Percentiles rank a stretch among this genome's conserved stretches.
Evolutionary conservation across 805 yeast genomes (phyloP).

Genomic region (Nakazawaea wickerhamii): DNA sequence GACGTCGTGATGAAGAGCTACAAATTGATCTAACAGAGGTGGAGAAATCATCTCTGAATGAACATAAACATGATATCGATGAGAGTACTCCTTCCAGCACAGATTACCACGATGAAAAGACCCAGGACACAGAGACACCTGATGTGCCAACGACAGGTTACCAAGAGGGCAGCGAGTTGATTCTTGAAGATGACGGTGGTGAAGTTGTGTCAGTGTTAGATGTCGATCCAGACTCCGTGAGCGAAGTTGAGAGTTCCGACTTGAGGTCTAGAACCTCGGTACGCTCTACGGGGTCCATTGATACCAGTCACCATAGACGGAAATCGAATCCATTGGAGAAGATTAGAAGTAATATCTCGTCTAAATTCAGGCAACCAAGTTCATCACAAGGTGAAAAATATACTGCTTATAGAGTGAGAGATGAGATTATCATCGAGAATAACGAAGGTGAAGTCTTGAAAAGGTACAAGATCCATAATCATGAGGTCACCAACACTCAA

Average conservation of each 20-base stretch:
- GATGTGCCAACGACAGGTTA: slow-evolving; percentile 39
- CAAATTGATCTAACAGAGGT: slow-evolving; percentile 13
- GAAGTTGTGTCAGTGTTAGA: slow-evolving; percentile 62
- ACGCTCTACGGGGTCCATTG: not conserved
- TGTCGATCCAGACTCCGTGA: slow-evolving; percentile 10
- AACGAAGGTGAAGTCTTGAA: slow-evolving; percentile 89
- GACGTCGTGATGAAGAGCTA: slow-evolving; percentile 12
- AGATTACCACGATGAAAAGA: slow-evolving; percentile 2
- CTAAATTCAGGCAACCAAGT: not conserved
- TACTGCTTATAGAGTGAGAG: slow-evolving; percentile 76
- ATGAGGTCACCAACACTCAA: slow-evolving; percentile 19
- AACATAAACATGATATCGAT: not conserved
- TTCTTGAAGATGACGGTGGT: slow-evolving; percentile 81
- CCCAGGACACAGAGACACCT: not conserved
- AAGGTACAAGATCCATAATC: slow-evolving; percentile 69
- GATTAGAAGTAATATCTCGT: slow-evolving; percentile 5
- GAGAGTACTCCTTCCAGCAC: slow-evolving; percentile 2
- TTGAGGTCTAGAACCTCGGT: no score
- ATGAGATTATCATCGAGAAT: slow-evolving; percentile 77
- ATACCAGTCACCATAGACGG: slow-evolving; percentile 14
- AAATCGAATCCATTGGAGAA: slow-evolving; percentile 6
- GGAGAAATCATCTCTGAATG: not conserved
- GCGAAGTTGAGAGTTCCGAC: not conserved
- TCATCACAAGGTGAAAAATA: slow-evolving; percentile 25
- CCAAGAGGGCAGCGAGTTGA: slow-evolving; percentile 63